Evolutionary conservation across 495 filamentous ascomycete species (phyloP), one percentile per base, ranked within the genome.

Genomic region (Aspergillus wentii): DNA sequence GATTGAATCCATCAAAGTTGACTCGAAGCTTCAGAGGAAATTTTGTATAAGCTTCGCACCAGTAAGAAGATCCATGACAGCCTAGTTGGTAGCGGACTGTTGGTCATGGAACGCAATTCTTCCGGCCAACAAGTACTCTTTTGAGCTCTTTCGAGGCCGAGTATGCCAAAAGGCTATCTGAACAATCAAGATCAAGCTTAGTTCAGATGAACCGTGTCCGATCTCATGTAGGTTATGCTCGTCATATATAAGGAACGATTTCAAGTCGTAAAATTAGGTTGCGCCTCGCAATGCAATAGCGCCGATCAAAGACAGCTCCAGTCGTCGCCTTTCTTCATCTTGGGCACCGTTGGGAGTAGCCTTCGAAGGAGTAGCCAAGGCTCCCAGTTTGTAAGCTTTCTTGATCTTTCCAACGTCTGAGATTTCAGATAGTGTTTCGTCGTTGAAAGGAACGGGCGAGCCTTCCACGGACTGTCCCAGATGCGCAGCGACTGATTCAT

Each of bases 331-430:
- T 43, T 63, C 68, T 30, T 44, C 31, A 14, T 44, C 36, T n/a
- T 50, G 25, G 9, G 44, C 30, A 8, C 51, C 56, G 33, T 31
- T 40, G 43, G 49, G n/a, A 32, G 37, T 44, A 13, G 40, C 35
- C 38, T 56, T 61, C 13, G 49, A 25, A 2, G 44, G 20, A 8
- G 54, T 50, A 22, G 69, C 61, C 30, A 71, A 48, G 10, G 64
- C 66, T 32, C 80, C 82, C 28, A 96, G 54, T 52, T 88, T 90
- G 56, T 97, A 96, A 21, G 82, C 73, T 64, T 91, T 95, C 57
- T 75, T 76, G 20, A 96, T 76, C 43, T 79, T 83, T 17, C 54
- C 61, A 51, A 82, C 56, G 60, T 96, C 87, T 2, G 77, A 74
- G 23, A 78, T 57, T 15, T 53, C 49, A 1, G 59, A 56, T 2